Evolutionary conservation across 768 basidiomycete species (phyloP).

Genomic region (Suillus fuscotomentosus): DNA sequence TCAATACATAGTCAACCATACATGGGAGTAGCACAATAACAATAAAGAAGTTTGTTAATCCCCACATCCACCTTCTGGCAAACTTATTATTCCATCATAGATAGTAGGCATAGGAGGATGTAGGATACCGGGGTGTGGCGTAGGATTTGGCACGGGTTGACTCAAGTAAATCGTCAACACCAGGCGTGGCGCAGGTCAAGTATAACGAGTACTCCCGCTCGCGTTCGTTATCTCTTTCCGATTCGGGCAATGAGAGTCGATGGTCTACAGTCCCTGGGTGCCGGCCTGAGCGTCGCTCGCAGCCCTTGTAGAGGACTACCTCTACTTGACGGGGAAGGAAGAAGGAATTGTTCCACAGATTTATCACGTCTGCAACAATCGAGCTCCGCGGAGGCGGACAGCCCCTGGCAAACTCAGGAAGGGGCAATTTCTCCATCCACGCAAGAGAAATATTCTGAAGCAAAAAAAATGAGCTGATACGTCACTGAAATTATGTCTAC

Average conservation of each 20-base stretch:
- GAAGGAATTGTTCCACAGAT: conserved; percentile 78
- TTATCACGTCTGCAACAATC: conserved; percentile 65
- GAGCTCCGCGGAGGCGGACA: conserved; percentile 54
- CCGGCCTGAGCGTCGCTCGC: conserved; percentile 69
- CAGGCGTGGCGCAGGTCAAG: conserved; percentile 46
- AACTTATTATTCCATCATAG: background rate
- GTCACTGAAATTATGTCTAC: background rate
- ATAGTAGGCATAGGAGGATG: background rate
- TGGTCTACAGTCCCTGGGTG: conserved; percentile 53
- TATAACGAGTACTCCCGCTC: conserved; percentile 66
- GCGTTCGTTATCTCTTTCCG: conserved; percentile 53
- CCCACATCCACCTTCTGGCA: background rate
- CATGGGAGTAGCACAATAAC: background rate
- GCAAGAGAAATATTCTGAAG: conserved; percentile 67
- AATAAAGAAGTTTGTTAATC: too few species aligned
- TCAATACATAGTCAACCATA: background rate
- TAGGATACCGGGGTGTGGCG: too few species aligned
- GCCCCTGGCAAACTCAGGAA: conserved; percentile 45
- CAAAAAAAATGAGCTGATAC: background rate
- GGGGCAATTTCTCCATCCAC: conserved; percentile 73
- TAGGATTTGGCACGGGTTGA: too few species aligned
- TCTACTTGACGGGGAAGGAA: conserved; percentile 76
- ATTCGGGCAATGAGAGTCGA: conserved; percentile 48
- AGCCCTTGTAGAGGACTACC: conserved; percentile 73
- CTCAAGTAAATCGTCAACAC: too few species aligned